Evolutionary conservation across 2,329 filamentous ascomycete genomes (phyloP).

Genomic region (Venturia asperata): DNA sequence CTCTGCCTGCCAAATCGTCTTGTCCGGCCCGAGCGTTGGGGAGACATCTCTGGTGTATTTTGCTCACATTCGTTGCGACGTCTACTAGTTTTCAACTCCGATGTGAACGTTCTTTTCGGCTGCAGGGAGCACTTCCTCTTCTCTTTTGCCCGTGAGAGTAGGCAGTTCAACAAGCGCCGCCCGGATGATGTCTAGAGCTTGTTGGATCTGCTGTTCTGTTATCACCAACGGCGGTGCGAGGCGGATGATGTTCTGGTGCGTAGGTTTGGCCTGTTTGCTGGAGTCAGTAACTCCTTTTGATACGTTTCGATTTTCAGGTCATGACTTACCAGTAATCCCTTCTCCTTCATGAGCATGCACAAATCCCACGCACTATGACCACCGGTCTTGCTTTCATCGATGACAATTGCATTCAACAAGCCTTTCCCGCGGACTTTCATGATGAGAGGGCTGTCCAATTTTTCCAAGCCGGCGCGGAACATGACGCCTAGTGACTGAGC

Average conservation of each 20-base stretch:
- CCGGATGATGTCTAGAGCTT: conserved; percentile 70
- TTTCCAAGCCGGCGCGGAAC: conserved; percentile 71
- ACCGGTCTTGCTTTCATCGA: conserved; percentile 79
- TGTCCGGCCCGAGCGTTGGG: background rate
- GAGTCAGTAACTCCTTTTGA: background rate
- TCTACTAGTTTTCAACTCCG: conserved; percentile 46
- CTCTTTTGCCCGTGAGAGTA: conserved; percentile 50
- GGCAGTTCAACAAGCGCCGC: conserved; percentile 78
- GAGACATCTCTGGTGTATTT: background rate
- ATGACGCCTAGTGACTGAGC: conserved; percentile 73
- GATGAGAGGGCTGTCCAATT: conserved; percentile 74
- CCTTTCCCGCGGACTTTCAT: conserved; percentile 83
- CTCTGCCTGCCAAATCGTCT: background rate
- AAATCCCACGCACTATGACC: conserved; percentile 93
- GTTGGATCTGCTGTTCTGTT: conserved; percentile 74
- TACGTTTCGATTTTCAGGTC: background rate
- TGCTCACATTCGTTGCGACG: background rate
- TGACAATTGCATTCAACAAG: conserved; percentile 89
- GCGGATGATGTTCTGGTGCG: conserved; percentile 96
- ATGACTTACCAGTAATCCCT: conserved; percentile 74
- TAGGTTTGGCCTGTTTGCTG: conserved; percentile 76
- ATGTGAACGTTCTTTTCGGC: conserved; percentile 58
- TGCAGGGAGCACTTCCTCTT: conserved; percentile 50
- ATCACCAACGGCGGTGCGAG: conserved; percentile 96
- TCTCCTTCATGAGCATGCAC: conserved; percentile 90